Base-by-base conservation (phyloP, 2,329 filamentous ascomycete genomes). In the Macrophomina pseudophaseolina region DNA sequence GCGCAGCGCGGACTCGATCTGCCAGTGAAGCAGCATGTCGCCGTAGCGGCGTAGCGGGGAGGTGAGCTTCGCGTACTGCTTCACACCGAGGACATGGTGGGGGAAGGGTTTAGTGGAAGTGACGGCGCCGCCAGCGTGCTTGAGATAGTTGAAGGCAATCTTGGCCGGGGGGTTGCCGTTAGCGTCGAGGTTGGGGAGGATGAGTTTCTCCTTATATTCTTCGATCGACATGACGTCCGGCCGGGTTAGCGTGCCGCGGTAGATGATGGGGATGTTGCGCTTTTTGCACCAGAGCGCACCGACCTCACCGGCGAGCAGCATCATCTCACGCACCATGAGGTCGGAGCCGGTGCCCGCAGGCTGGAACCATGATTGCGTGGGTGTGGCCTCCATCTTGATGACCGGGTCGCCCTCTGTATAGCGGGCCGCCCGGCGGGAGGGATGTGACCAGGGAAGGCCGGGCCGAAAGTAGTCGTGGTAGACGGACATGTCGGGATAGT, bases 1-100 rank as follows among this genome's bases (percentile, higher is more conserved):
- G 11, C 85, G 84, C 48, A 90, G 71, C 1, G 85, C 86, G 6
- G 87, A 84, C 78, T 89, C 87, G 54, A 89, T 87, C 70, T 90
- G 87, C 82, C 88, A 90, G 72, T 89, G 87, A 11, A 82, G 78
- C 53, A 90, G 80, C 73, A 90, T 81, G 74, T 90, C 88, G 54
- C 80, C 81, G 74, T 85, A 89, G 44, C 87, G 82, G 60, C 88
- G 84, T 28, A 90, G 79, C 1, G 88, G 88, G 71, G 84, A 88
- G 0, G 87, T 90, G 60, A 83, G 82, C 75, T 86, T 88, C 67
- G 83, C 75, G 71, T 89, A 89, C 32, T 80, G 73, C 33, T 82
- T 75, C 33, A 86, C 75, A 42, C 85, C 86, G 2, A 89, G 76
- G 7, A 82, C 74, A 4, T 76, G 74, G 71, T 89, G 86, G 14